Conservation (phyloP, 352 stramenopile species). For the Phytophthora citricola region DNA sequence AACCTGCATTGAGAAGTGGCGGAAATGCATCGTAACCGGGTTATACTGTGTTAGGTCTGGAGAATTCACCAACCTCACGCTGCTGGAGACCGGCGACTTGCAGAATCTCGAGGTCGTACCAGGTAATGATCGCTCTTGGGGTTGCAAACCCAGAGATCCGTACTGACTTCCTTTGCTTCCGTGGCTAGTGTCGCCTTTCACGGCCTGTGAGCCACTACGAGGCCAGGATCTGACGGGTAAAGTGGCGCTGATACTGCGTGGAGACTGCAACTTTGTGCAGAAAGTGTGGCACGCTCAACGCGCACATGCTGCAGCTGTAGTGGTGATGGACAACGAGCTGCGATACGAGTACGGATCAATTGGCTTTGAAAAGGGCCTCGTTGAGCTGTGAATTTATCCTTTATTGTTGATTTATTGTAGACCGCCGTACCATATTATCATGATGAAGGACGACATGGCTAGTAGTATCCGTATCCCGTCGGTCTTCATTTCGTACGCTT, state of each 20-base stretch:
- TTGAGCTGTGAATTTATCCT: neutral
- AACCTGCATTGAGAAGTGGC: neutral
- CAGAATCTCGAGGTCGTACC: slow-evolving; percentile 47
- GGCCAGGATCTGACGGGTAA: slow-evolving; percentile 60
- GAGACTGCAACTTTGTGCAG: slow-evolving; percentile 68
- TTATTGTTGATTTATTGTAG: slow-evolving; percentile 26
- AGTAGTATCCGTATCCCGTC: slow-evolving; percentile 67
- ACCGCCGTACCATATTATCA: slow-evolving; percentile 83
- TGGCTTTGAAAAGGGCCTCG: neutral
- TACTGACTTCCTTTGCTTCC: slow-evolving; percentile 5
- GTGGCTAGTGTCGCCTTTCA: slow-evolving; percentile 57
- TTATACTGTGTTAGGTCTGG: slow-evolving; percentile 48
- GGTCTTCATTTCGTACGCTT: slow-evolving; percentile 75
- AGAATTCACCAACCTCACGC: slow-evolving; percentile 74
- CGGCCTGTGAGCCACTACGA: slow-evolving; percentile 62
- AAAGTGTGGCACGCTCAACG: slow-evolving; percentile 69
- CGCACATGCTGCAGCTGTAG: slow-evolving; percentile 64
- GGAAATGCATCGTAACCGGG: slow-evolving; percentile 2
- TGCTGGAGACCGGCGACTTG: slow-evolving; percentile 46
- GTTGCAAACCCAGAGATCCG: neutral
- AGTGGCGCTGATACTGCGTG: slow-evolving; percentile 80
- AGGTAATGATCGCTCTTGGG: slow-evolving; percentile 29
- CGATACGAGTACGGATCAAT: slow-evolving; percentile 54
- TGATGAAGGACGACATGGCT: slow-evolving; percentile 84
- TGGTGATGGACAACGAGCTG: slow-evolving; percentile 79